A percentile compares a stretch with the other conserved stretches of the same genome.
These are phyloP conservation scores for Hortiboletus flavorubellus DNA, from an alignment of 768 basidiomycete genomes.

Conservation along the genomic window DNA sequence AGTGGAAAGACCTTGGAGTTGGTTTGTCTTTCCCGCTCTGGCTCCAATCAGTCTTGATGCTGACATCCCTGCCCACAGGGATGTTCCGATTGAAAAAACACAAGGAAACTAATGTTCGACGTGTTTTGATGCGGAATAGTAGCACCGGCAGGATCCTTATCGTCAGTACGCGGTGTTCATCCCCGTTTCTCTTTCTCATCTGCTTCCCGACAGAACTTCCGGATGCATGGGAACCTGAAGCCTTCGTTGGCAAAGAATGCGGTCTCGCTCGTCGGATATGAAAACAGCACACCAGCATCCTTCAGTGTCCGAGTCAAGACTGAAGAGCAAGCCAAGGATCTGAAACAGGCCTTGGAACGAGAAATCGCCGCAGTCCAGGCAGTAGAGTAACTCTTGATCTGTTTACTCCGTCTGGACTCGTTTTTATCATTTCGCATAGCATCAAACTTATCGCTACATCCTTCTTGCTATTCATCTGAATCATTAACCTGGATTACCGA, in stretches of 20 bases:
- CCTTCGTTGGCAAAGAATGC: constrained; percentile 49
- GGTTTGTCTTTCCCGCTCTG: constrained; percentile 42
- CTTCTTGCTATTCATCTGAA: constrained; percentile 13
- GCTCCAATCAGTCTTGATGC: neutral
- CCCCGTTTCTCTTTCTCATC: neutral
- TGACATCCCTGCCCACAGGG: constrained; percentile 38
- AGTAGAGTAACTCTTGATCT: constrained; percentile 8
- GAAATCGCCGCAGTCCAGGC: constrained; percentile 52
- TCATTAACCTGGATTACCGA: neutral
- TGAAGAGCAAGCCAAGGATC: constrained; percentile 52
- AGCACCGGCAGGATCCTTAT: constrained; percentile 72
- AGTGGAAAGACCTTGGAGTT: constrained; percentile 67
- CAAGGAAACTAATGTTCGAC: constrained; percentile 54
- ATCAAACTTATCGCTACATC: constrained; percentile 27
- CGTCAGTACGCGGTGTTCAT: constrained; percentile 41
- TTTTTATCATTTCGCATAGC: constrained; percentile 15
- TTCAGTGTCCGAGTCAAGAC: constrained; percentile 62
- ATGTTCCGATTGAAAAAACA: constrained; percentile 72
- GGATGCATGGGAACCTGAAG: constrained; percentile 56
- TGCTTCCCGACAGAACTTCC: constrained; percentile 61
- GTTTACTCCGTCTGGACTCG: neutral
- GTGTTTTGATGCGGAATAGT: constrained; percentile 69
- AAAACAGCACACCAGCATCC: constrained; percentile 49
- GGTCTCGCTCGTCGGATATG: constrained; percentile 69
- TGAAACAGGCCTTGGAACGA: constrained; percentile 58